Conservation (phyloP, 2,329 filamentous ascomycete species). For the Aspergillus sp. region DNA sequence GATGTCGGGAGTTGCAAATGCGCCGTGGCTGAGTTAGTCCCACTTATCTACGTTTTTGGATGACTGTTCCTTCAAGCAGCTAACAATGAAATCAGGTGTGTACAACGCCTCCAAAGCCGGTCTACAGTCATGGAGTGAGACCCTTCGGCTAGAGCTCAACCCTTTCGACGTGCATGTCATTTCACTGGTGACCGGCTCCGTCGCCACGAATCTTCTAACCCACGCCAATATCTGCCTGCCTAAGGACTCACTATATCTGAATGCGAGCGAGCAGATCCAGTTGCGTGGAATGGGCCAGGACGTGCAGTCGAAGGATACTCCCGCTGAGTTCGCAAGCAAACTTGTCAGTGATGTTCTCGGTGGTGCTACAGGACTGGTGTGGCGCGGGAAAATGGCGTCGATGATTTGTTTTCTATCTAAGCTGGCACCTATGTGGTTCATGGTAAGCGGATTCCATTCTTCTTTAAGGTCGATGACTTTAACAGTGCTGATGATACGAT, state of each 20-base stretch:
- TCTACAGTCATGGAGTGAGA: slow-evolving; percentile 16
- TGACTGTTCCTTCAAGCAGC: background rate
- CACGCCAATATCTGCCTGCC: background rate
- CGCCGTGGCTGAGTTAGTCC: slow-evolving; percentile 30
- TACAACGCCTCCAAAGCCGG: slow-evolving; percentile 25
- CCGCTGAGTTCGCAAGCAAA: slow-evolving; percentile 3
- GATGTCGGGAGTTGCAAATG: slow-evolving; percentile 13
- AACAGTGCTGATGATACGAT: background rate
- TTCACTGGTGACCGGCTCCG: slow-evolving; percentile 30
- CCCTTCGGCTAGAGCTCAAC: slow-evolving; percentile 23
- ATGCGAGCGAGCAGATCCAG: slow-evolving; percentile 1
- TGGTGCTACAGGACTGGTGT: slow-evolving; percentile 1
- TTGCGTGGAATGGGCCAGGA: slow-evolving; percentile 1
- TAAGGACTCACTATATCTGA: slow-evolving; percentile 6
- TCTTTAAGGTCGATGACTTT: background rate
- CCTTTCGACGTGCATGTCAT: slow-evolving; percentile 9
- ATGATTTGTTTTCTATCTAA: slow-evolving; percentile 2
- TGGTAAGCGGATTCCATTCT: background rate
- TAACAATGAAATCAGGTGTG: slow-evolving; percentile 6
- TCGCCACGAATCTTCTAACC: slow-evolving; percentile 8
- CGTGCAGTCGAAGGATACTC: slow-evolving; percentile 2
- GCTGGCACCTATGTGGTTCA: background rate
- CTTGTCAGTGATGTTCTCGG: slow-evolving; percentile 3
- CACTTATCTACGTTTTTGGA: background rate
- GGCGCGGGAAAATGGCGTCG: slow-evolving; percentile 8